Evolutionary conservation across 148 eudicot species (phyloP).

Genomic region (Chenopodium album): DNA sequence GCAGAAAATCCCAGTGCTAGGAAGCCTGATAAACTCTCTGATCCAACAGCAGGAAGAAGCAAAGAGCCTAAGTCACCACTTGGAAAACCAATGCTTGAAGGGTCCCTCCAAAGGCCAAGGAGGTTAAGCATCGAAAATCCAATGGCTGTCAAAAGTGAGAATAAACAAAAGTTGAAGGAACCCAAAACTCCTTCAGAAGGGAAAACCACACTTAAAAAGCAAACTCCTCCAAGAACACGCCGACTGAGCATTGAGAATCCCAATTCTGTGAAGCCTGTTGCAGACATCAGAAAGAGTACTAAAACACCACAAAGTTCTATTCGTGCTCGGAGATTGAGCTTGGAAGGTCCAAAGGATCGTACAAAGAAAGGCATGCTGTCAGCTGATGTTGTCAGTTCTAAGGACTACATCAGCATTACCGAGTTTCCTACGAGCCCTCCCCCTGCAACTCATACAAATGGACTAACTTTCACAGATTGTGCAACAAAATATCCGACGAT

Average conservation of each 20-base stretch:
- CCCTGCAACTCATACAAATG: slow-evolving; percentile 7
- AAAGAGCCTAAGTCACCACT: slow-evolving; percentile 25
- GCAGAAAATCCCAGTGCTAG: slow-evolving; percentile 16
- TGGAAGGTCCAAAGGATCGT: slow-evolving; percentile 48
- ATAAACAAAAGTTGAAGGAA: slow-evolving; percentile 23
- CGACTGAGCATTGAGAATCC: slow-evolving; percentile 46
- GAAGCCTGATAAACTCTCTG: slow-evolving; percentile 30
- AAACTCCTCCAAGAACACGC: slow-evolving; percentile 40
- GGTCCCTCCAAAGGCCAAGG: slow-evolving; percentile 20
- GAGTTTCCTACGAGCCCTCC: slow-evolving; percentile 22
- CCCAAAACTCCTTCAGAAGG: slow-evolving; percentile 33
- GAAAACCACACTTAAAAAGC: slow-evolving; percentile 21
- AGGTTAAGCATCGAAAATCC: slow-evolving; percentile 41
- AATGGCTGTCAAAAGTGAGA: slow-evolving; percentile 22
- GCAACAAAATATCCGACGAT: slow-evolving; percentile 23
- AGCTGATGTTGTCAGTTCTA: slow-evolving; percentile 10
- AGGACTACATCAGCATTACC: slow-evolving; percentile 11
- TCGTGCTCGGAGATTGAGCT: slow-evolving; percentile 62
- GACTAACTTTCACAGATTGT: slow-evolving; percentile 33
- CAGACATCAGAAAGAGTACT: slow-evolving; percentile 28
- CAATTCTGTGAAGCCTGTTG: slow-evolving; percentile 18
- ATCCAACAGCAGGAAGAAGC: slow-evolving; percentile 2
- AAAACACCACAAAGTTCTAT: slow-evolving; percentile 40
- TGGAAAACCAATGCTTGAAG: slow-evolving; percentile 9
- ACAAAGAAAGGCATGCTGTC: slow-evolving; percentile 20